These are phyloP conservation scores for Starmerella floris DNA, from an alignment of 805 yeast genomes.

Conservation along the genomic window DNA sequence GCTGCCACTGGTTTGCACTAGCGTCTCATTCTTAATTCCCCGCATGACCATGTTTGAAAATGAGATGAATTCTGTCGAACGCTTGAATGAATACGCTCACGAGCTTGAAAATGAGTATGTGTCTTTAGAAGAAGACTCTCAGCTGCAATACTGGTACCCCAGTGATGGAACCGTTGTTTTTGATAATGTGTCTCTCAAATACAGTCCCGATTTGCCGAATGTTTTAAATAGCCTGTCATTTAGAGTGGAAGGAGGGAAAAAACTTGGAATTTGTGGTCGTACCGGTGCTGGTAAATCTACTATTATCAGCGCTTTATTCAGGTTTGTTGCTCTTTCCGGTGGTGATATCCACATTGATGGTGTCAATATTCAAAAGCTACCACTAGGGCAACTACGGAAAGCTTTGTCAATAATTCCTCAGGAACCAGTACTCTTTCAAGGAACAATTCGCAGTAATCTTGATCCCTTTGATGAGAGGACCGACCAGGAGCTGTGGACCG, in stretches of 20 bases:
- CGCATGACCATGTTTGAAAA: slow-evolving; percentile 57
- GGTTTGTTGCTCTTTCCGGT: slow-evolving; percentile 44
- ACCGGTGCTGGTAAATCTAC: slow-evolving; percentile 84
- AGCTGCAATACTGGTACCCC: slow-evolving; percentile 42
- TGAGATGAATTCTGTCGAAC: slow-evolving; percentile 60
- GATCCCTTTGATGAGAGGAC: slow-evolving; percentile 52
- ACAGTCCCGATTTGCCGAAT: slow-evolving; percentile 50
- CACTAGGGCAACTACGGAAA: slow-evolving; percentile 54
- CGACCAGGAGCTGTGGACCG: slow-evolving; percentile 54
- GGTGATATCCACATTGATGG: slow-evolving; percentile 55
- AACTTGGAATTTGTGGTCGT: slow-evolving; percentile 76
- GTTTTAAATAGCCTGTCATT: slow-evolving; percentile 47
- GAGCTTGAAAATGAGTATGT: slow-evolving; percentile 34
- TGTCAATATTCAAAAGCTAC: slow-evolving; percentile 46
- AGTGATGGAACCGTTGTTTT: slow-evolving; percentile 42
- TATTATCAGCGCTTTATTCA: slow-evolving; percentile 55
- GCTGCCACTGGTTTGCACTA: slow-evolving; percentile 39
- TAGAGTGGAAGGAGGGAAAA: slow-evolving; percentile 42
- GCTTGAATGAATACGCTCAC: slow-evolving; percentile 50
- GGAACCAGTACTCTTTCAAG: slow-evolving; percentile 72
- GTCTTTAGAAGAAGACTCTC: slow-evolving; percentile 37
- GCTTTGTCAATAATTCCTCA: slow-evolving; percentile 72
- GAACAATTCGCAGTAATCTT: slow-evolving; percentile 58
- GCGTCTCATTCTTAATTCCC: slow-evolving; percentile 45
- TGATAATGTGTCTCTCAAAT: slow-evolving; percentile 42